These are phyloP conservation scores for Saksenaea oblongispora DNA, from an alignment of 371 early-diverging fungal species.

Conservation along the genomic window DNA sequence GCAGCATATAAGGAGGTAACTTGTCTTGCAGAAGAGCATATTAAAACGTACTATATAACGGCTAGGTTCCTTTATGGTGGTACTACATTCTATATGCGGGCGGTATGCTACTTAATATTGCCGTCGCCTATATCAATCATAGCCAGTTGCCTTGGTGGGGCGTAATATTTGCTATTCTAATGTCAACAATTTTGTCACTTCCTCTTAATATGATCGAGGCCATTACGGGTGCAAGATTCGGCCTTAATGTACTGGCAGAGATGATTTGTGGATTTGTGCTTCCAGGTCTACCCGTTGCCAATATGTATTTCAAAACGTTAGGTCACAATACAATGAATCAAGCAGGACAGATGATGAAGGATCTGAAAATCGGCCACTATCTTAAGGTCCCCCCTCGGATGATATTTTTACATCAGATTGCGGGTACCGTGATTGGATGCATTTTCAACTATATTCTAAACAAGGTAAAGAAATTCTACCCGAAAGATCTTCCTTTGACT, in stretches of 20 bases:
- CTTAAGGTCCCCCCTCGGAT: conserved; percentile 75
- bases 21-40: too few species aligned
- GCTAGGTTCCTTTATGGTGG: conserved; percentile 77
- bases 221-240: conserved; percentile 41
- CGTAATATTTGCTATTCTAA: conserved; percentile 63
- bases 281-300: conserved; percentile 56
- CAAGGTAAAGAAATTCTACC: conserved; percentile 10
- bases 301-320: conserved; percentile 52
- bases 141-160: conserved; percentile 73
- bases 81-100: conserved; percentile 60
- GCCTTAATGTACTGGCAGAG: conserved; percentile 68
- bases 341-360: conserved; percentile 52
- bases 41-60: too few species aligned
- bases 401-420: conserved; percentile 60
- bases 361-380: conserved; percentile 75
- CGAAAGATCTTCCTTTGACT: too few species aligned
- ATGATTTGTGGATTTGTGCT: conserved; percentile 49
- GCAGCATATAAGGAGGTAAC: conserved; percentile 34
- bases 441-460: conserved; percentile 57
- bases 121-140: conserved; percentile 55
- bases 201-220: conserved; percentile 42
- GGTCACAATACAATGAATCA: conserved; percentile 59
- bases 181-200: conserved; percentile 41
- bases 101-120: conserved; percentile 62
- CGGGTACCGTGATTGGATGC: conserved; percentile 62